Evolutionary conservation across 805 yeast genomes (phyloP).

Genomic region (Scheffersomyces coipomensis): DNA sequence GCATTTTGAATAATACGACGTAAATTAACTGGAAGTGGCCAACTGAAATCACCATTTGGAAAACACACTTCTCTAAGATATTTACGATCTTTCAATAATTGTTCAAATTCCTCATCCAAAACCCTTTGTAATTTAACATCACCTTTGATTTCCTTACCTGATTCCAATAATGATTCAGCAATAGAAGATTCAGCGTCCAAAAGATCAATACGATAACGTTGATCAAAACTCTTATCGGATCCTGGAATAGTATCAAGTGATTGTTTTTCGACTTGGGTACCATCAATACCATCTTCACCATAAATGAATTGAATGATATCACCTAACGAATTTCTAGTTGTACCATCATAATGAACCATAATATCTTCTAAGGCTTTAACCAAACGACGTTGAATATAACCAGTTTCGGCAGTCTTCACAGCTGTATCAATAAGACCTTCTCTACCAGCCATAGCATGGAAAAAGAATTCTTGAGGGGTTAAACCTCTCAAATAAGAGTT

Average conservation of each 20-base stretch:
- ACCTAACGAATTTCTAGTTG: constrained; percentile 96
- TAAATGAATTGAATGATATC: constrained; percentile 93
- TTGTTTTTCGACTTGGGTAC: constrained; percentile 96
- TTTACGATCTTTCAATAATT: constrained; percentile 71
- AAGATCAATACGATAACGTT: constrained; percentile 81
- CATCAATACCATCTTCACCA: constrained; percentile 99
- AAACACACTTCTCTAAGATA: constrained; percentile 79
- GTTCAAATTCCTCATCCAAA: constrained; percentile 82
- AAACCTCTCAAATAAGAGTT: constrained; percentile 95
- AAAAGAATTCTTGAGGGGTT: constrained; percentile 97
- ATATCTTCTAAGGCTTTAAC: constrained; percentile 96
- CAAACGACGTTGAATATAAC: constrained; percentile 96
- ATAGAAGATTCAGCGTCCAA: constrained; percentile 63
- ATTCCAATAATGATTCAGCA: constrained; percentile 74
- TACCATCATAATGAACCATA: constrained; percentile 97
- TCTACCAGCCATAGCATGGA: constrained; percentile 99
- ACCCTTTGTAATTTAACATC: constrained; percentile 78
- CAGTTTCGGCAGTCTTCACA: constrained; percentile 98
- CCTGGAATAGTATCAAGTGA: constrained; percentile 95
- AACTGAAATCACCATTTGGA: constrained; percentile 88
- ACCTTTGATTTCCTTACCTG: constrained; percentile 88
- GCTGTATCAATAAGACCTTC: constrained; percentile 99
- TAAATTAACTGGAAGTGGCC: constrained; percentile 97
- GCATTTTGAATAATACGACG: constrained; percentile 97
- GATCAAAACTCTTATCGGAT: constrained; percentile 77